A percentile compares a stretch with the other conserved stretches of the same genome.
phyloP scores from a whole-genome alignment of 176 grass and related monocot genomes.

The Oryza coarctata region DNA sequence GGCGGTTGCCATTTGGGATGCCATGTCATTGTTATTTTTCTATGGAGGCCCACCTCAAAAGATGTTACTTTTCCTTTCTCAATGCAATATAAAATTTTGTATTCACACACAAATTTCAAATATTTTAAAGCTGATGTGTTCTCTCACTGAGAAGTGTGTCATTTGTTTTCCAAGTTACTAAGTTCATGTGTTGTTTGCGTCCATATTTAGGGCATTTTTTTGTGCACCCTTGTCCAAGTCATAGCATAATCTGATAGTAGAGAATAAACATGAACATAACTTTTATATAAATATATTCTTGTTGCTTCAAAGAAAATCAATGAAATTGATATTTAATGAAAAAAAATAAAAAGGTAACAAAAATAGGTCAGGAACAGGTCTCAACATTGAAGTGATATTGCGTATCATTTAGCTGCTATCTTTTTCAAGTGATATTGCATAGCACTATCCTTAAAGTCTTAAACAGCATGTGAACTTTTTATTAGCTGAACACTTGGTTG shows the following conservation, averaged over 20 bases:
- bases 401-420: not conserved
- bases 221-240: not conserved
- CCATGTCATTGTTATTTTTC: not conserved
- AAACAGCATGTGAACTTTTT: not conserved
- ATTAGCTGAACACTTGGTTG: not conserved
- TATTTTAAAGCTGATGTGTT: not conserved
- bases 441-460: not conserved
- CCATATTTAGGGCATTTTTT: not conserved
- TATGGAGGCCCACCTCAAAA: not conserved
- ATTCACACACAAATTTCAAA: constrained; percentile 2
- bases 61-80: not conserved
- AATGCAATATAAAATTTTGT: not conserved
- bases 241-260: not conserved
- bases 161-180: not conserved
- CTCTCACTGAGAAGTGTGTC: not conserved
- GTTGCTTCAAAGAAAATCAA: not conserved
- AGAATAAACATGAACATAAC: not conserved
- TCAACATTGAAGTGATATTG: not conserved
- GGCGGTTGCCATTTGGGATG: not conserved
- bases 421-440: not conserved
- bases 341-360: not conserved
- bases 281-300: not conserved
- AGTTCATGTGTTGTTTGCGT: not conserved
- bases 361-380: constrained; percentile 2
- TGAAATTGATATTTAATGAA: not conserved